Evolutionary conservation across 2,329 filamentous ascomycete species (phyloP), one percentile per base, ranked within the genome.

Genomic region (Microdochium paspali): DNA sequence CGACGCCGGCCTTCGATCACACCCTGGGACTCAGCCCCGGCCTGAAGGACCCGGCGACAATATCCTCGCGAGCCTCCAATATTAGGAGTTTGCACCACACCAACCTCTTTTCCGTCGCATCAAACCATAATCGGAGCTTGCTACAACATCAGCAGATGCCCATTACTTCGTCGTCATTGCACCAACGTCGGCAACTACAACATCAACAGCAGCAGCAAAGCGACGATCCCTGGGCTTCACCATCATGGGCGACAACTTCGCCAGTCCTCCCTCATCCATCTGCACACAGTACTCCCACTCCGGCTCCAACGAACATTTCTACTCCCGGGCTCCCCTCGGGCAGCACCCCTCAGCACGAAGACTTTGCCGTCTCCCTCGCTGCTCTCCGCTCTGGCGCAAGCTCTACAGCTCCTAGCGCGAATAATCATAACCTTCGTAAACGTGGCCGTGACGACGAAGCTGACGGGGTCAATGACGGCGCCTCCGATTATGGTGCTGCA

Each of bases 391-490:
- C 39, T 5, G 9, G 12, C 23, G 18, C 31, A 25, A 24, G 15
- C 18, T 31, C 50, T 24, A 46, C 46, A 1, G 9, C 25, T 10
- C 26, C 50, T 24, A 44, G 52, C 30, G 46, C 32, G 2, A 24
- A 32, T 18, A 46, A 47, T 1, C 54, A 32, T 18, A 46, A 47
- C 1, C 54, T 58, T 10, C 62, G 58, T 51, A 66, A 65, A 57
- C 57, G 63, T 13, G 54, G 56, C 32, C 61, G 63, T 43, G 55
- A 56, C 6, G 62, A 65, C 45, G 63, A 57, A 1, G 63, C 58
- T 12, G 56, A 52, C 21, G 52, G 51, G 9, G 51, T 45, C 9
- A 50, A 51, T 13, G 56, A 56, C 45, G 43, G 24, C 46, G 15
- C 26, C 49, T 31, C 56, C 54, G 49, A 52, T 47, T 28, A 52